A percentile compares a stretch with the other conserved stretches of the same genome.
Evolutionary conservation across 805 yeast species (phyloP).

Genomic region (Candida gorgasii): DNA sequence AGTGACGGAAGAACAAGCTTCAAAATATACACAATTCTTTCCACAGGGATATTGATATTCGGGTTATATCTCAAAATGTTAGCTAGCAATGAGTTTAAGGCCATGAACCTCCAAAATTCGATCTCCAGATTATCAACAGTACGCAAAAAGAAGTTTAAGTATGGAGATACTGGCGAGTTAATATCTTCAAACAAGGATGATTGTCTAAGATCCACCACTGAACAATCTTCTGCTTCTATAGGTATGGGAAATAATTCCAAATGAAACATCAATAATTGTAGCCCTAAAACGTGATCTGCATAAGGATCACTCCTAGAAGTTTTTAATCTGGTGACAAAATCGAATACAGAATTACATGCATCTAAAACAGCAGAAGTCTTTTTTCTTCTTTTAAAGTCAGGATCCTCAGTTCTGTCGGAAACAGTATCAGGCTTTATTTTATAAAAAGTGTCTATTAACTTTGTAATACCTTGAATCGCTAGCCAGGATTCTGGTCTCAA

Average conservation of each 20-base stretch:
- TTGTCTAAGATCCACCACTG: not conserved
- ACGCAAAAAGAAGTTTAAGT: not conserved
- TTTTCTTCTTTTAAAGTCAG: slow-evolving; percentile 2
- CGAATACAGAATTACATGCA: not conserved
- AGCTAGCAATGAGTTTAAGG: slow-evolving; percentile 10
- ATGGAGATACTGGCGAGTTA: not conserved
- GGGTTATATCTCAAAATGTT: not conserved
- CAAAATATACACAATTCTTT: not conserved
- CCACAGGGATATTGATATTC: not conserved
- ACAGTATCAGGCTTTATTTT: not conserved
- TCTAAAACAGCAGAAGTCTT: not conserved
- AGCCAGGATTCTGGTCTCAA: slow-evolving; percentile 41
- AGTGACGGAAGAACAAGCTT: slow-evolving; percentile 11
- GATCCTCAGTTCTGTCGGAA: not conserved
- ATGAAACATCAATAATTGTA: slow-evolving; percentile 7
- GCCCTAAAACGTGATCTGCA: not conserved
- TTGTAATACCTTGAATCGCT: slow-evolving; percentile 32
- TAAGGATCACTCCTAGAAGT: not conserved
- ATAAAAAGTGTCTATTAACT: slow-evolving; percentile 31
- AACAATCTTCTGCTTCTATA: not conserved
- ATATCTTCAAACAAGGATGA: not conserved
- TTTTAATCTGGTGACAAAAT: not conserved
- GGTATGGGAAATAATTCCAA: slow-evolving; percentile 3
- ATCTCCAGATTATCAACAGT: not conserved
- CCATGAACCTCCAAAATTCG: slow-evolving; percentile 10